Evolutionary conservation across 495 filamentous ascomycete genomes (phyloP).

Genomic region (Clohesyomyces aquaticus): DNA sequence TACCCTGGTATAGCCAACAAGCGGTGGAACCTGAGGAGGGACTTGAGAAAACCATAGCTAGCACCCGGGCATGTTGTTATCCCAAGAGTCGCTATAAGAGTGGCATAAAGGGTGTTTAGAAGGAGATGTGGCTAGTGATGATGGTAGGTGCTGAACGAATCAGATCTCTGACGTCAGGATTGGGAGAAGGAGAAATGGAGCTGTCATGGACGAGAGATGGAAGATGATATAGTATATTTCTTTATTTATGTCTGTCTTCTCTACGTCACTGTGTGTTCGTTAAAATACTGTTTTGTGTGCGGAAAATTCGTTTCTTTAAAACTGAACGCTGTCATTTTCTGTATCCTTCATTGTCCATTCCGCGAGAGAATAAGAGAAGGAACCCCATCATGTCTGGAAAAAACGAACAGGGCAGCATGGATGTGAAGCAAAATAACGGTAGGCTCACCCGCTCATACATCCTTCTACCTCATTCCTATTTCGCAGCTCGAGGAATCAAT

Average conservation of each 20-base stretch:
- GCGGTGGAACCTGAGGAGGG: too few species aligned
- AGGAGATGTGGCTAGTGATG: neutral
- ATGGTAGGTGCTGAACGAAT: neutral
- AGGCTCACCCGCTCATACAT: too few species aligned
- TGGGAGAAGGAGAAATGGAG: neutral
- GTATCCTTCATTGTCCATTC: too few species aligned
- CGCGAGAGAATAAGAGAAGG: constrained; percentile 1
- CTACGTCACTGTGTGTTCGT: too few species aligned
- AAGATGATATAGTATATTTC: neutral
- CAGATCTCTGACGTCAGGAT: constrained; percentile 7
- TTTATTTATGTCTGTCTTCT: neutral
- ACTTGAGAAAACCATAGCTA: too few species aligned
- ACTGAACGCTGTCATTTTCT: too few species aligned
- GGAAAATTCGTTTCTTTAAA: too few species aligned
- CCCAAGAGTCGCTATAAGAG: neutral
- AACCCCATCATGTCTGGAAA: neutral
- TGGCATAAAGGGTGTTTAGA: neutral
- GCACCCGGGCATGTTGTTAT: too few species aligned
- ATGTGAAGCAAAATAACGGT: constrained; percentile 14
- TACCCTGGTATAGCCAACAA: too few species aligned
- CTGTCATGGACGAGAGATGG: neutral
- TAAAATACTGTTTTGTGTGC: too few species aligned
- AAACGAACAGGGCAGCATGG: constrained; percentile 2
- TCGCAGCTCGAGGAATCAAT: neutral
- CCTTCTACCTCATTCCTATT: neutral